Percentiles rank a stretch among this genome's conserved stretches.
Evolutionary conservation across 768 basidiomycete genomes (phyloP).

Genomic region (Suillus weaverae): DNA sequence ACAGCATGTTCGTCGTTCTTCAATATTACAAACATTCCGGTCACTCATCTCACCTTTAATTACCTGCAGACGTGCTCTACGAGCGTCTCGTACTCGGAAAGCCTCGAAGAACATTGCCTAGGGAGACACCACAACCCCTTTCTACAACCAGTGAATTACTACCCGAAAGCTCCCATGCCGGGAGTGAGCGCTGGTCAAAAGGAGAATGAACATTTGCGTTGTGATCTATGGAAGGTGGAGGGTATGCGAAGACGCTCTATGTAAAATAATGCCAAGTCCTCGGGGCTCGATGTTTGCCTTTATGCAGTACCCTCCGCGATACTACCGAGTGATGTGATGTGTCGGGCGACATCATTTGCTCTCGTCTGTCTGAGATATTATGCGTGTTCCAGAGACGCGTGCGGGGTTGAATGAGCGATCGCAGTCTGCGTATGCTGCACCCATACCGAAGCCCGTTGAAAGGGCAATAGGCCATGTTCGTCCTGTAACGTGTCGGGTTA

Average conservation of each 20-base stretch:
- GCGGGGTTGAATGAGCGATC: conserved; percentile 93
- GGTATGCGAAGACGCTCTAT: conserved; percentile 12
- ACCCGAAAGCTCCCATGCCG: conserved; percentile 5
- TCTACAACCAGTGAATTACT: conserved; percentile 10
- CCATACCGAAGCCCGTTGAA: conserved; percentile 83
- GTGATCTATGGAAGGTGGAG: conserved; percentile 8
- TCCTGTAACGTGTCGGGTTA: conserved; percentile 45
- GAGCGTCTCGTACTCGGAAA: conserved; percentile 60
- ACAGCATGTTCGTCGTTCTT: conserved; percentile 51
- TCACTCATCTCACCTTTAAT: conserved; percentile 8
- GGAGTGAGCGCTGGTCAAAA: background rate
- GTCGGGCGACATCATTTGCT: conserved; percentile 18
- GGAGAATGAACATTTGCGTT: background rate
- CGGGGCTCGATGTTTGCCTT: conserved; percentile 26
- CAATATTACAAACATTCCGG: conserved; percentile 2
- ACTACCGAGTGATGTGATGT: background rate
- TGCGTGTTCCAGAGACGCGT: conserved; percentile 79
- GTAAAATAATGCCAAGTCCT: conserved; percentile 13
- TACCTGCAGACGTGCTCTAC: conserved; percentile 57
- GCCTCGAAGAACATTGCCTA: conserved; percentile 42
- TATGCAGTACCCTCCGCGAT: background rate
- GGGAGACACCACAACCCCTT: background rate
- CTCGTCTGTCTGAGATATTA: conserved; percentile 46
- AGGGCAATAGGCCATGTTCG: conserved; percentile 91
- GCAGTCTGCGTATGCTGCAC: conserved; percentile 88